Evolutionary conservation across 2,329 filamentous ascomycete genomes (phyloP).

Genomic region (Fusarium setosum): DNA sequence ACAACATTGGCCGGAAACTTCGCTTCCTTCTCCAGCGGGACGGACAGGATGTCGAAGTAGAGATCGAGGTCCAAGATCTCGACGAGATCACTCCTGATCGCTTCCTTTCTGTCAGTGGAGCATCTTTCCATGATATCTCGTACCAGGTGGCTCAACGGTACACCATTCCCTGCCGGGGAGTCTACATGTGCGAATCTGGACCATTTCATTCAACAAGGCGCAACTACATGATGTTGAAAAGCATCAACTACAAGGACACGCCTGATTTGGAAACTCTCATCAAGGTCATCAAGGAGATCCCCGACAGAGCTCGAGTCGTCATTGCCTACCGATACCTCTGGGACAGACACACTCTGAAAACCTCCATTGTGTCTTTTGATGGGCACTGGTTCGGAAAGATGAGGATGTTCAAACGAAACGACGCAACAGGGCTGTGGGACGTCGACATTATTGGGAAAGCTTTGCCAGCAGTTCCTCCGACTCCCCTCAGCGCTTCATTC

Average conservation of each 20-base stretch:
- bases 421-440: constrained; percentile 91
- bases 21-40: constrained; percentile 87
- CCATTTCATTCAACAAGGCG: constrained; percentile 4
- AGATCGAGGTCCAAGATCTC: constrained; percentile 86
- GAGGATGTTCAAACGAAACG: constrained; percentile 90
- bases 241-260: constrained; percentile 81
- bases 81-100: constrained; percentile 95
- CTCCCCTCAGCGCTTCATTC: constrained; percentile 85
- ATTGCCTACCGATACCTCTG: constrained; percentile 21
- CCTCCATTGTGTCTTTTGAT: constrained; percentile 90
- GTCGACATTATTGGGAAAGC: constrained; percentile 86
- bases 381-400: constrained; percentile 97
- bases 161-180: constrained; percentile 91
- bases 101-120: constrained; percentile 93
- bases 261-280: constrained; percentile 75
- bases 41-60: constrained; percentile 85
- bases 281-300: constrained; percentile 18
- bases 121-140: constrained; percentile 93
- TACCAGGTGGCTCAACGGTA: constrained; percentile 97
- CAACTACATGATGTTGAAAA: constrained; percentile 72
- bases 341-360: constrained; percentile 82
- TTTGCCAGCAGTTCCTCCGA: constrained; percentile 77
- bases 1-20: constrained; percentile 81
- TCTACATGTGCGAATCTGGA: constrained; percentile 70
- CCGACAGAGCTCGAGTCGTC: constrained; percentile 20